Evolutionary conservation across 164 flowering plant species (phyloP).

Genomic region (Sextonia rubra): DNA sequence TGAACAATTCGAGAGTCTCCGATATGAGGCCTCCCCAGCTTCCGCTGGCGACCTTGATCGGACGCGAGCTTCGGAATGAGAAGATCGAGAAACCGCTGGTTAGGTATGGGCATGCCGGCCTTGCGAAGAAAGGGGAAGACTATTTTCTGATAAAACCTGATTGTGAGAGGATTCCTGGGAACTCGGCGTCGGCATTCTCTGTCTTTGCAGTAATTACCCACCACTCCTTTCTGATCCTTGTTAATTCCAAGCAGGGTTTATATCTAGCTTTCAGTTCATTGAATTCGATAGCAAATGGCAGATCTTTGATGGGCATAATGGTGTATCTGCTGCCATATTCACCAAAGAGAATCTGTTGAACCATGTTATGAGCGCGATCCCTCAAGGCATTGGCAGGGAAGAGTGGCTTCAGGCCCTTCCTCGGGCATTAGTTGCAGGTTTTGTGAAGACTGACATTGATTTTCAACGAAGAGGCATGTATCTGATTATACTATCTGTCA

Average conservation of each 20-base stretch:
- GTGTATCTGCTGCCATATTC: constrained; percentile 88
- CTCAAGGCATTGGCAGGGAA: constrained; percentile 66
- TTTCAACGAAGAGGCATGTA: constrained; percentile 80
- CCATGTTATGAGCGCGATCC: constrained; percentile 88
- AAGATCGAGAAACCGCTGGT: constrained; percentile 75
- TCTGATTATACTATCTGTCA: neutral
- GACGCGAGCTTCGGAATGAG: constrained; percentile 78
- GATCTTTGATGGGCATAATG: constrained; percentile 99
- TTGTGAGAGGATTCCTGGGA: constrained; percentile 71
- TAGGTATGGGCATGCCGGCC: constrained; percentile 79
- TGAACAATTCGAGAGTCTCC: constrained; percentile 49
- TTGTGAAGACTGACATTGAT: constrained; percentile 95
- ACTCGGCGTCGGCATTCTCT: constrained; percentile 66
- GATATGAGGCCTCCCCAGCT: constrained; percentile 51
- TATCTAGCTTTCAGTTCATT: neutral
- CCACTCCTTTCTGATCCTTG: neutral
- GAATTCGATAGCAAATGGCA: constrained; percentile 29
- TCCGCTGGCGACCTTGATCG: constrained; percentile 83
- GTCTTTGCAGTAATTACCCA: constrained; percentile 72
- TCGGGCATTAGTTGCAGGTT: constrained; percentile 87
- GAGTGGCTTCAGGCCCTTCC: constrained; percentile 98
- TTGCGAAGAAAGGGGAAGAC: constrained; percentile 97
- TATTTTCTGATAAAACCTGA: constrained; percentile 76
- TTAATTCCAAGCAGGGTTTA: neutral
- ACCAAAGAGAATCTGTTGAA: constrained; percentile 73